Base-by-base conservation (phyloP, 441 rosid species). In the Gossypium lobatum region DNA sequence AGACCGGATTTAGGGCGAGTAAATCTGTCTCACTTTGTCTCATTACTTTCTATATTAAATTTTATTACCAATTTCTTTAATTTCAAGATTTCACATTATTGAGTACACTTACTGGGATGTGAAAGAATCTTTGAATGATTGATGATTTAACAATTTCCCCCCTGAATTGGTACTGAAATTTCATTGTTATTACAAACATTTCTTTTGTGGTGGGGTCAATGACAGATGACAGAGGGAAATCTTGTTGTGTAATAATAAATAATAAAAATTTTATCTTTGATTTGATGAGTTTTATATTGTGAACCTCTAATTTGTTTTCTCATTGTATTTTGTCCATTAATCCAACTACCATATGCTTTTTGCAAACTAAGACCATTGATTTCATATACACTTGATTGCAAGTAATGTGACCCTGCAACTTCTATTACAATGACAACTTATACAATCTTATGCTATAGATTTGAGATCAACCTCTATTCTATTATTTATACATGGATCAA, bases 321-420 rank as follows among this genome's bases (percentile, higher is more conserved):
- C 13, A 46, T 45, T 66, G 71, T 26, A 46, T 39, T 45, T 66
- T 23, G 57, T 66, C 71, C 71, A 46, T 53, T 53, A 53, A 53
- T 17, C 42, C 58, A 53, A 53, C 58, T 17, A 17, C 58, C 58
- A 53, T 53, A 53, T 53, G 58, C 23, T 26, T 20, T 17, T 5
- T 53, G 17, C 21, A 53, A 17, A 17, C 23, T 17, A 1, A 16
- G 23, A 16, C 11, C 58, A 53, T 53, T 53, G 58, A 53, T 53
- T 53, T 53, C 58, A 1, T 37, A 0, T 2, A 53, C 58, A 7
- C 20, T 16, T 53, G 23, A 3, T 52, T 2, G 25, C 48, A 11
- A 66, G 57, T 11, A 46, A 66, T 66, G 71, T 66, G 71, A 66
- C 71, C 48, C 71, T 48, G 39, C 71, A 66, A 48, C 71, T 66